Base-by-base conservation (phyloP, 2,329 filamentous ascomycete genomes). In the Sarocladium kiliense region DNA sequence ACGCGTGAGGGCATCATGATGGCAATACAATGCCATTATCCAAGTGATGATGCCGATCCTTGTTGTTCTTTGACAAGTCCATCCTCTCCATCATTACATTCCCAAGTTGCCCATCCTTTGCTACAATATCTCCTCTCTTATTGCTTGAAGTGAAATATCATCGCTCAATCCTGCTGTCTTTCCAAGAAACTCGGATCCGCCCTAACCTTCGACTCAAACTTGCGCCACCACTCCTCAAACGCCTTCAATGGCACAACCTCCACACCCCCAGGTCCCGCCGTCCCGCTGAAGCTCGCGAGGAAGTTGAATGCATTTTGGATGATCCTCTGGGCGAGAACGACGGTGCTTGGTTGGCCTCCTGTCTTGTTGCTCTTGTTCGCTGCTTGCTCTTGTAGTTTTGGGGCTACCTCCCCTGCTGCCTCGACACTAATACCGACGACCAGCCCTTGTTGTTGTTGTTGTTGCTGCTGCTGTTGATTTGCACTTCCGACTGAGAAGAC, bases 221-320 rank as follows among this genome's bases (percentile, higher is more conserved):
- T 97, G 58, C 79, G 81, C 94, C 95, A 99, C 94, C 95, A 99
- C 57, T 96, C 91, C 73, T 95, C 88, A 69, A 99, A 99, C 4
- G 89, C 90, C 73, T 89, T 94, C 60, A 99, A 73, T n/a, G 94
- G 92, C 23, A 99, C 89, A 12, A 95, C 88, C 68, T 97, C 93
- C 45, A 88, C 82, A 0, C 88, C 88, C 2, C 76, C 79, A 25
- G 75, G 74, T 2, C 78, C 78, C 2, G 77, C 76, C 56, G 80
- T 79, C 36, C 84, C 83, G 57, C 87, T 89, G 76, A 96, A 97
- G 64, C 91, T 88, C 3, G 93, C 85, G 56, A 99, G 77, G 69
- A 96, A 97, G 72, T 99, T 97, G 71, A 97, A 99, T 14, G 93
- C 94, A 70, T 97, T 96, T 64, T 90, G 88, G 64, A 99, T 97